A percentile compares a stretch with the other conserved stretches of the same genome.
phyloP scores from a whole-genome alignment of 2,329 filamentous ascomycete species.

The Fusarium nygamai region DNA sequence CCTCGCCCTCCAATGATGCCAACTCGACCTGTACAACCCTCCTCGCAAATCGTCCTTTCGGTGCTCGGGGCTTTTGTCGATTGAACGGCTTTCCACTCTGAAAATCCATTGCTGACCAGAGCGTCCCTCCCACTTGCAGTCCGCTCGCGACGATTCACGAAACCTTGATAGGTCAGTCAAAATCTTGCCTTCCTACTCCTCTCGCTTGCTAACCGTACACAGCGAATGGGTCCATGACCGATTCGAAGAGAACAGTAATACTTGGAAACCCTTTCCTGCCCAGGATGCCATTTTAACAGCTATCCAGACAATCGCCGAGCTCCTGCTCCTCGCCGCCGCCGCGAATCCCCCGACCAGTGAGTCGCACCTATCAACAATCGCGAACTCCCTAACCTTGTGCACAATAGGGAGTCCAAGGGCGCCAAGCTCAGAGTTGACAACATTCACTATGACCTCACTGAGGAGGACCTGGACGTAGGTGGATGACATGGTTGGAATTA shows the following conservation, averaged over 20 bases:
- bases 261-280: slow-evolving; percentile 7
- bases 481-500: background rate
- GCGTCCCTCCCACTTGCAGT: slow-evolving; percentile 58
- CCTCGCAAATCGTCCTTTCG: slow-evolving; percentile 45
- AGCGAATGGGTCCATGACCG: slow-evolving; percentile 96
- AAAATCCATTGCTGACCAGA: slow-evolving; percentile 53
- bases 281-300: slow-evolving; percentile 34
- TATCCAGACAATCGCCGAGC: slow-evolving; percentile 52
- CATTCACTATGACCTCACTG: slow-evolving; percentile 89
- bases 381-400: slow-evolving; percentile 29
- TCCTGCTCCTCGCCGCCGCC: slow-evolving; percentile 55
- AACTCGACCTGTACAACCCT: slow-evolving; percentile 44
- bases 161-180: slow-evolving; percentile 74
- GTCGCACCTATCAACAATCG: background rate
- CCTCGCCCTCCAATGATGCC: slow-evolving; percentile 42
- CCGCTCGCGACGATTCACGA: slow-evolving; percentile 69
- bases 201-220: slow-evolving; percentile 22
- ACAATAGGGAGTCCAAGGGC: slow-evolving; percentile 61
- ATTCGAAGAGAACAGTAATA: slow-evolving; percentile 77
- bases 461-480: slow-evolving; percentile 81
- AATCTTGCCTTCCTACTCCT: background rate
- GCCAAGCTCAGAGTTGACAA: slow-evolving; percentile 87
- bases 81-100: slow-evolving; percentile 46
- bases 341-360: slow-evolving; percentile 56
- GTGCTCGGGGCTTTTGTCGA: slow-evolving; percentile 46